These are phyloP conservation scores for Claviceps purpurea DNA, from an alignment of 2,329 filamentous ascomycete genomes.

Conservation along the genomic window DNA sequence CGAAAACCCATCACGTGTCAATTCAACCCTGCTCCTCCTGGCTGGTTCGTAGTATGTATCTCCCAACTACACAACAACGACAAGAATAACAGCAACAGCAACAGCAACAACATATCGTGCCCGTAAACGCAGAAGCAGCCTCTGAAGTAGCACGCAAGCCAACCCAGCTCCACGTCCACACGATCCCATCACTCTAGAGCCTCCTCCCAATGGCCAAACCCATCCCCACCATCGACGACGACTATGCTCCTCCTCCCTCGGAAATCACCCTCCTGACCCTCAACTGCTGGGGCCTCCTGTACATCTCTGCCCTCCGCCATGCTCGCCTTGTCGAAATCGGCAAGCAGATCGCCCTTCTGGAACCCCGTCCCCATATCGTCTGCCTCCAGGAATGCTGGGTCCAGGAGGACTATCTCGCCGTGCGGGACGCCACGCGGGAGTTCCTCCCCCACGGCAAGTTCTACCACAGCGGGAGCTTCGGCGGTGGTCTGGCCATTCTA, in stretches of 20 bases:
- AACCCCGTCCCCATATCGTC: conserved; percentile 67
- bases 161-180: too few species aligned
- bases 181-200: too few species aligned
- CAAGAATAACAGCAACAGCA: too few species aligned
- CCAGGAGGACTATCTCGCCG: conserved; percentile 66
- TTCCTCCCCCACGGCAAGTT: conserved; percentile 86
- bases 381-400: conserved; percentile 95
- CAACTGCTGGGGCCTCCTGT: conserved; percentile 96
- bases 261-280: conserved; percentile 72
- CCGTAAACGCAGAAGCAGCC: too few species aligned
- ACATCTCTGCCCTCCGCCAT: conserved; percentile 62
- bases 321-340: conserved; percentile 77
- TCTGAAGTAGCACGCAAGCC: too few species aligned
- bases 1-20: neutral
- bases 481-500: conserved; percentile 76
- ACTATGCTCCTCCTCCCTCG: conserved; percentile 31
- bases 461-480: conserved; percentile 81
- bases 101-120: too few species aligned
- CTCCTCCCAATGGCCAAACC: neutral
- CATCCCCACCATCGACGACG: conserved; percentile 2
- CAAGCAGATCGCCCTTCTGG: conserved; percentile 54
- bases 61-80: too few species aligned
- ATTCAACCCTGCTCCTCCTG: neutral
- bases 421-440: conserved; percentile 58
- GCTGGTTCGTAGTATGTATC: too few species aligned